These are phyloP conservation scores for Protomyces macrosporus DNA, from an alignment of 1,139 yeast species.

Conservation along the genomic window DNA sequence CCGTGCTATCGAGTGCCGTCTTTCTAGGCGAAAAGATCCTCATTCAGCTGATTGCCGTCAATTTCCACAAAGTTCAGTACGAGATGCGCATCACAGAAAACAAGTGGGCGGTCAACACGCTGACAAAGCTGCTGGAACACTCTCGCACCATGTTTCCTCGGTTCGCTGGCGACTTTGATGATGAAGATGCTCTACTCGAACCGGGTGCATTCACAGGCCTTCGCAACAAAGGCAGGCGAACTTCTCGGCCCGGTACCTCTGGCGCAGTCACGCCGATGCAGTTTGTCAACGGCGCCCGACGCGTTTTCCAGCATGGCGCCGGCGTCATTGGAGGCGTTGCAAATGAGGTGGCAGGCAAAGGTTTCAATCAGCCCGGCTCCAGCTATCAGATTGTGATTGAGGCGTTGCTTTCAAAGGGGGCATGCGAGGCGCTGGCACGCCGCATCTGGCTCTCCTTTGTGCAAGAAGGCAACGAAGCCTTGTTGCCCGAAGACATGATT, in stretches of 20 bases:
- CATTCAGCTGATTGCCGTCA: slow-evolving; percentile 43
- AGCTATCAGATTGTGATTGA: slow-evolving; percentile 39
- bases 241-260: slow-evolving; percentile 4
- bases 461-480: slow-evolving; percentile 40
- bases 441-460: slow-evolving; percentile 45
- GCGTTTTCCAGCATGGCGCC: slow-evolving; percentile 38
- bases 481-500: slow-evolving; percentile 40
- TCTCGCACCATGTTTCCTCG: slow-evolving; percentile 42
- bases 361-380: slow-evolving; percentile 30
- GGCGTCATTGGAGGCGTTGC: slow-evolving; percentile 37
- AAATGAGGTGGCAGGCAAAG: slow-evolving; percentile 34
- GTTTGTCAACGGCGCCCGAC: slow-evolving; percentile 33
- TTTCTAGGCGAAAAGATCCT: slow-evolving; percentile 41
- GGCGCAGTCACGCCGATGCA: slow-evolving; percentile 22
- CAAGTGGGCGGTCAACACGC: slow-evolving; percentile 38
- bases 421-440: slow-evolving; percentile 39
- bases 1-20: slow-evolving; percentile 40
- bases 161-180: slow-evolving; percentile 40
- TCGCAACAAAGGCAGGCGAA: neutral
- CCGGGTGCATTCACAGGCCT: slow-evolving; percentile 20
- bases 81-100: slow-evolving; percentile 41
- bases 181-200: slow-evolving; percentile 37
- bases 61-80: slow-evolving; percentile 43
- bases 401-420: slow-evolving; percentile 37
- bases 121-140: slow-evolving; percentile 39